These are phyloP conservation scores for Fusarium globosum DNA, from an alignment of 2,329 filamentous ascomycete genomes.

Conservation along the genomic window DNA sequence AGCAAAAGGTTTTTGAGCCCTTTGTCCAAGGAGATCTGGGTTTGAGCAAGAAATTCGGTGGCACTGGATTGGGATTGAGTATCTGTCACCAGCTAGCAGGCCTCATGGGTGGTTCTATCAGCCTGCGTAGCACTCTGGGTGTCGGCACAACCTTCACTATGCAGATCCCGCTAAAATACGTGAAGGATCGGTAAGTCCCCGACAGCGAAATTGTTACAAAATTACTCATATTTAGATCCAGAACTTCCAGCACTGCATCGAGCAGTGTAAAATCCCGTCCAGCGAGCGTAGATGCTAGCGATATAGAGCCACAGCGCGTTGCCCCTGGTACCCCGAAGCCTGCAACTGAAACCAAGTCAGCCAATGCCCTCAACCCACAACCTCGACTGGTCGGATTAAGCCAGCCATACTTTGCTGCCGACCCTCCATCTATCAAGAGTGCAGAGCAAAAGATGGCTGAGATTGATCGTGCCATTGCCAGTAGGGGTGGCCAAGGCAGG, in stretches of 20 bases:
- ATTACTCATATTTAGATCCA: slow-evolving; percentile 43
- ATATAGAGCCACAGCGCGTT: slow-evolving; percentile 52
- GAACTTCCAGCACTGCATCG: slow-evolving; percentile 65
- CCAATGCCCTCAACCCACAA: slow-evolving; percentile 68
- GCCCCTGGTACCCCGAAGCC: slow-evolving; percentile 38
- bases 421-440: slow-evolving; percentile 49
- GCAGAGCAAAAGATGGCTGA: slow-evolving; percentile 72
- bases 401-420: slow-evolving; percentile 79
- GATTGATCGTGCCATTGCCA: slow-evolving; percentile 72
- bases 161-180: slow-evolving; percentile 82
- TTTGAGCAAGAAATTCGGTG: slow-evolving; percentile 88
- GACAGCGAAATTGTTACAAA: too few species aligned
- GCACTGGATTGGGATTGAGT: slow-evolving; percentile 86
- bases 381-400: slow-evolving; percentile 85
- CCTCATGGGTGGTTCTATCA: slow-evolving; percentile 84
- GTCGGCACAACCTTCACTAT: slow-evolving; percentile 85
- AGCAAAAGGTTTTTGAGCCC: slow-evolving; percentile 88
- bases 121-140: slow-evolving; percentile 76
- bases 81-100: slow-evolving; percentile 89
- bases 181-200: slow-evolving; percentile 66
- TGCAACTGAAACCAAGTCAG: slow-evolving; percentile 47
- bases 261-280: slow-evolving; percentile 64
- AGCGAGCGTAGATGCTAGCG: slow-evolving; percentile 57
- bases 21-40: slow-evolving; percentile 94
- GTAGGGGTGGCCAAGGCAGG: slow-evolving; percentile 68